phyloP scores from a whole-genome alignment of 352 stramenopile species.

The Globisporangium spinosum region DNA sequence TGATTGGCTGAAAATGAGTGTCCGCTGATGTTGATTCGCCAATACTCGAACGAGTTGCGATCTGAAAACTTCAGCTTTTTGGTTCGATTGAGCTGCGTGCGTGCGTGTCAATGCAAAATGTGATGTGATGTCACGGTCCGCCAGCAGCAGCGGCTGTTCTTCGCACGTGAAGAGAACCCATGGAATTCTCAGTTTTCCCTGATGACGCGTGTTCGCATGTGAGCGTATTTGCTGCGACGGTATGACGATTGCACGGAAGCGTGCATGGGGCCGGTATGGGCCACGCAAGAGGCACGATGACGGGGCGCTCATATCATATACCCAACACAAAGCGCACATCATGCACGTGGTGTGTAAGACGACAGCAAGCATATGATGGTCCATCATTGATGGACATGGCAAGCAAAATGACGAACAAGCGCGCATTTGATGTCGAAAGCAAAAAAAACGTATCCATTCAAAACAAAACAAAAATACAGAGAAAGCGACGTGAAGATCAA shows the following conservation, averaged over 20 bases:
- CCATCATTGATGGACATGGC: too few species aligned
- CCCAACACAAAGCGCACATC: neutral
- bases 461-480: constrained; percentile 9
- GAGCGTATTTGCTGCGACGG: neutral
- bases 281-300: neutral
- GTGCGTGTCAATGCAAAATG: constrained; percentile 3
- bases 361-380: too few species aligned
- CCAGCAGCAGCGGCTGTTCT: neutral
- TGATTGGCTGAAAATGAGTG: constrained; percentile 3
- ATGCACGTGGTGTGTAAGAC: neutral
- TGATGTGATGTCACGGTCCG: neutral
- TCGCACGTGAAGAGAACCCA: neutral
- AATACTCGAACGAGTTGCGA: constrained; percentile 4
- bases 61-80: constrained; percentile 12
- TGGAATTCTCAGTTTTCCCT: neutral
- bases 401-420: neutral
- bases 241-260: neutral
- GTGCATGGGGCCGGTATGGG: neutral
- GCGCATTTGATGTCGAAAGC: neutral
- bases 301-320: neutral
- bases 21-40: neutral
- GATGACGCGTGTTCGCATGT: neutral
- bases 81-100: neutral
- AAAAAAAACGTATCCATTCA: constrained; percentile 10
- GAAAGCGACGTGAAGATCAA: neutral